phyloP scores from a whole-genome alignment of 2,329 filamentous ascomycete species.

The Chrysoporthe deuterocubensis region DNA sequence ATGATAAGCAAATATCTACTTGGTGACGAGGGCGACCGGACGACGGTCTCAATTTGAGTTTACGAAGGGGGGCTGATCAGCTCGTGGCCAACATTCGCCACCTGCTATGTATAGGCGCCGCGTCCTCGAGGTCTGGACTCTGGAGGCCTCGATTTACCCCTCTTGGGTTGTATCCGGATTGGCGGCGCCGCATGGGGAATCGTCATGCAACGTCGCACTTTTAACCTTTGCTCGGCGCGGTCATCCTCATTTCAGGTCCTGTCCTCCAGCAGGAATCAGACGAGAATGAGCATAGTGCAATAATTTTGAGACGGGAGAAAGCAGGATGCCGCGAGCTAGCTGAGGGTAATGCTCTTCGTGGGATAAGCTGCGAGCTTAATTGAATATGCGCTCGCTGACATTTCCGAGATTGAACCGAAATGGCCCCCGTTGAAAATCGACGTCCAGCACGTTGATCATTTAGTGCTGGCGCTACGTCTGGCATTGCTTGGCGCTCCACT shows the following conservation, averaged over 20 bases:
- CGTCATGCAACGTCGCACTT: background rate
- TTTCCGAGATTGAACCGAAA: background rate
- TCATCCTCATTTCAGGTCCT: background rate
- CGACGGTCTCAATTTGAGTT: constrained; percentile 1
- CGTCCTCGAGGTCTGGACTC: background rate
- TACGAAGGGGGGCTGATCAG: background rate
- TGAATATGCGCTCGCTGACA: background rate
- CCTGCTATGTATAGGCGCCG: background rate
- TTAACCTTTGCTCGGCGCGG: background rate
- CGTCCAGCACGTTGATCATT: background rate
- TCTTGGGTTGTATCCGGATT: background rate
- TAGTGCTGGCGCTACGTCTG: background rate
- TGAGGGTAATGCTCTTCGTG: no score
- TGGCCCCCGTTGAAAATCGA: background rate
- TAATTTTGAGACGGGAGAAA: background rate
- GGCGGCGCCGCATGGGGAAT: background rate
- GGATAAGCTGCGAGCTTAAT: background rate
- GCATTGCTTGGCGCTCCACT: constrained; percentile 2
- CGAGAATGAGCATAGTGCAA: background rate
- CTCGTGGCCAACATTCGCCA: background rate
- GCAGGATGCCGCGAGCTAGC: no score
- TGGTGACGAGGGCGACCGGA: background rate
- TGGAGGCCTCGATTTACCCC: background rate
- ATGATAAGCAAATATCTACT: background rate
- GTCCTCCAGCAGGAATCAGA: background rate